These are phyloP conservation scores for Leccinellum rugosiceps DNA, from an alignment of 768 basidiomycete genomes.

Conservation along the genomic window DNA sequence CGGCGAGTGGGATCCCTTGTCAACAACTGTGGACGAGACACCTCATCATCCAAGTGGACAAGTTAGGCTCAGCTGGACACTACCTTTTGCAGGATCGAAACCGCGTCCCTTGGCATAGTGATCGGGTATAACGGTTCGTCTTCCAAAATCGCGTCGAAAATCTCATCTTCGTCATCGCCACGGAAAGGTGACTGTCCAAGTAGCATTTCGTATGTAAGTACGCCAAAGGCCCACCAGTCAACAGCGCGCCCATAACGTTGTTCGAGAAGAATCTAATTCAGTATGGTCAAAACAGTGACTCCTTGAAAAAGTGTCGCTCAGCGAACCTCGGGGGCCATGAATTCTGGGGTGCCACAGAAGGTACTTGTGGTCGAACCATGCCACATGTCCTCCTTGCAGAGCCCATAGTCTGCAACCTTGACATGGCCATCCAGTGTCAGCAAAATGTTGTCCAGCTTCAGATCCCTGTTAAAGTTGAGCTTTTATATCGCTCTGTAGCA, in stretches of 20 bases:
- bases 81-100: conserved; percentile 93
- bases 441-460: conserved; percentile 97
- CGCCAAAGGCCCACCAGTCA: conserved; percentile 99
- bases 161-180: conserved; percentile 99
- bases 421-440: conserved; percentile 96
- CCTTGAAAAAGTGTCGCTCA: neutral
- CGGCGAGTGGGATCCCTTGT: conserved; percentile 90
- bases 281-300: neutral
- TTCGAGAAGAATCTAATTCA: conserved; percentile 86
- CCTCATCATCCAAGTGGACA: conserved; percentile 2
- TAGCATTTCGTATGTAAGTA: conserved; percentile 98
- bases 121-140: conserved; percentile 99
- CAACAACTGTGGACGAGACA: conserved; percentile 63
- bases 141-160: conserved; percentile 98
- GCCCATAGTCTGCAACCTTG: conserved; percentile 97
- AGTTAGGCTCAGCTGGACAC: neutral
- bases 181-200: conserved; percentile 99
- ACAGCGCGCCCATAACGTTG: conserved; percentile 98
- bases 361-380: conserved; percentile 93
- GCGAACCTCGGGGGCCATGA: conserved; percentile 97
- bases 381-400: conserved; percentile 99
- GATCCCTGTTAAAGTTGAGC: conserved; percentile 56
- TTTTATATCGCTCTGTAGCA: neutral
- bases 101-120: conserved; percentile 97
- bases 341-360: conserved; percentile 99